Evolutionary conservation across 2,329 filamentous ascomycete genomes (phyloP).

Genomic region (Hirsutella thompsonii): DNA sequence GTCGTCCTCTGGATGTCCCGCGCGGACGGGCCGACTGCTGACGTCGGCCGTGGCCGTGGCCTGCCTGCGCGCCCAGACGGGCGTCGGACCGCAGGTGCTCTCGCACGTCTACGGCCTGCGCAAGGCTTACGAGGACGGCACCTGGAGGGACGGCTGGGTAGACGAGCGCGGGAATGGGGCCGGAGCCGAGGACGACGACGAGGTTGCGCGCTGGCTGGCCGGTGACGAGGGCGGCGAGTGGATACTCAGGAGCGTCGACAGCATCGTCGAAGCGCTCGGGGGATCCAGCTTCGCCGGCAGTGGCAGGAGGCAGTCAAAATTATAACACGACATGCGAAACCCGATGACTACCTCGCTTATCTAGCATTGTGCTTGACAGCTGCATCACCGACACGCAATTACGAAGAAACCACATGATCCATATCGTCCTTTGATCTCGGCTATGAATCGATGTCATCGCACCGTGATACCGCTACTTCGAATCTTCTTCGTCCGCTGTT

Average conservation of each 20-base stretch:
- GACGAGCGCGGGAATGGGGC: slow-evolving; percentile 5
- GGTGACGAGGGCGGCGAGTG: slow-evolving; percentile 33
- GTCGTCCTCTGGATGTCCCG: too few species aligned
- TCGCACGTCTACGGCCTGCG: slow-evolving; percentile 71
- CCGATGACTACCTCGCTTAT: neutral
- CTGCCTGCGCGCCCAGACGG: slow-evolving; percentile 65
- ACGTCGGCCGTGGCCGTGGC: slow-evolving; percentile 64
- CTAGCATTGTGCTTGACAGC: too few species aligned
- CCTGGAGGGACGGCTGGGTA: slow-evolving; percentile 21
- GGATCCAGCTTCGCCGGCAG: slow-evolving; percentile 20
- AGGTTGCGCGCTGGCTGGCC: slow-evolving; percentile 25
- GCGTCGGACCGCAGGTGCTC: slow-evolving; percentile 69
- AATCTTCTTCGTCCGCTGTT: too few species aligned
- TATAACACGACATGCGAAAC: neutral
- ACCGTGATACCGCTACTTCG: too few species aligned
- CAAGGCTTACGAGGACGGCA: slow-evolving; percentile 61
- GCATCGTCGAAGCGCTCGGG: slow-evolving; percentile 31
- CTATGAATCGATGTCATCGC: too few species aligned
- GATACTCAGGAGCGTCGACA: slow-evolving; percentile 30
- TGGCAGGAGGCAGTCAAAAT: slow-evolving; percentile 9
- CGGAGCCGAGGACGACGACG: slow-evolving; percentile 17
- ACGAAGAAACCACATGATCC: too few species aligned
- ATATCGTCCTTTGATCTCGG: too few species aligned
- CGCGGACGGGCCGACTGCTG: slow-evolving; percentile 52
- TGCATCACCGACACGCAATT: too few species aligned